These are phyloP conservation scores for Wickerhamiella cacticola DNA, from an alignment of 805 yeast species.

Conservation along the genomic window DNA sequence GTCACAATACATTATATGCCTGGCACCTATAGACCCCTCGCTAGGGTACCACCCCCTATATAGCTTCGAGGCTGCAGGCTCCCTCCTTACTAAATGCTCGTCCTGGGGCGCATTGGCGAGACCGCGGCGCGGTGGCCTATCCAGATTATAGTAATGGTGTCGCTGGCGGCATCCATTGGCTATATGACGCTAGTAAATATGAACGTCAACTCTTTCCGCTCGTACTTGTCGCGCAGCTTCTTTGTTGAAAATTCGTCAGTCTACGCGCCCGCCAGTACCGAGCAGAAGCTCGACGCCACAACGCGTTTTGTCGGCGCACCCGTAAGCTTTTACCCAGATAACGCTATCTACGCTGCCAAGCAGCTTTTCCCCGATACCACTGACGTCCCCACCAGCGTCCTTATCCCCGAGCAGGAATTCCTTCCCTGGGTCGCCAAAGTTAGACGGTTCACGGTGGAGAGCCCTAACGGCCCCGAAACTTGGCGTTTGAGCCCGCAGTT, in stretches of 20 bases:
- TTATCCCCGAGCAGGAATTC: constrained; percentile 22
- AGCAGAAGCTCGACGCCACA: constrained; percentile 1
- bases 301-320: constrained; percentile 21
- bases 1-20: not conserved
- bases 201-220: constrained; percentile 24
- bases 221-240: constrained; percentile 21
- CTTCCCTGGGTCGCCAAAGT: constrained; percentile 24
- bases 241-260: constrained; percentile 12
- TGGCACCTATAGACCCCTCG: too few species aligned
- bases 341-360: constrained; percentile 7
- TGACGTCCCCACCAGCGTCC: constrained; percentile 31
- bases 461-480: constrained; percentile 28
- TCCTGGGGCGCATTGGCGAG: constrained; percentile 12
- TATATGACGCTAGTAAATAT: constrained; percentile 49
- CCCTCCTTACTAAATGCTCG: constrained; percentile 5
- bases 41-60: not conserved
- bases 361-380: constrained; percentile 6
- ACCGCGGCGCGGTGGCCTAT: constrained; percentile 48
- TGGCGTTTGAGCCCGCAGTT: constrained; percentile 33
- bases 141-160: constrained; percentile 62
- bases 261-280: constrained; percentile 16
- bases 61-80: not conserved
- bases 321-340: constrained; percentile 14
- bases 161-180: constrained; percentile 66
- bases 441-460: constrained; percentile 23